Evolutionary conservation across 305 asterid species (phyloP), one percentile per base, ranked within the genome.

Genomic region (Rubia tinctorum): DNA sequence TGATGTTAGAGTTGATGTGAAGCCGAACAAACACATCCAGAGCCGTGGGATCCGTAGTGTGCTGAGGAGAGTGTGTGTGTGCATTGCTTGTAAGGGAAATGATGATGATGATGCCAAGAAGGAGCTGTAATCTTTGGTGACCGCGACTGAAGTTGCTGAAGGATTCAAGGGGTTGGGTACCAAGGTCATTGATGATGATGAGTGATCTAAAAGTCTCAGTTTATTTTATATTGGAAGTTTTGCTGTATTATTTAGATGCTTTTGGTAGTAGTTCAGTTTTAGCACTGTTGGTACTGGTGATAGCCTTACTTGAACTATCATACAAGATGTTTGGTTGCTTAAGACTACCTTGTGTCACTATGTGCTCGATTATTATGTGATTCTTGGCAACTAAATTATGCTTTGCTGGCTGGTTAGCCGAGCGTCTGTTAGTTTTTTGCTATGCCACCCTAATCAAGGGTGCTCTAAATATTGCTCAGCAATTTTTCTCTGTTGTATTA

Each of bases 51-150:
- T n/a, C n/a, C n/a, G n/a, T n/a, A n/a, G n/a, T n/a, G n/a, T n/a
- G n/a, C n/a, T n/a, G n/a, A n/a, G n/a, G n/a, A n/a, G n/a, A n/a
- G n/a, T n/a, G n/a, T n/a, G n/a, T n/a, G n/a, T n/a, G n/a, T n/a
- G n/a, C n/a, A n/a, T n/a, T n/a, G n/a, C n/a, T n/a, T n/a, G n/a
- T n/a, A n/a, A n/a, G n/a, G n/a, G n/a, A n/a, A n/a, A n/a, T n/a
- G n/a, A n/a, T n/a, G n/a, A n/a, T n/a, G n/a, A n/a, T n/a, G 93
- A 88, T 51, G 91, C 91, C 47, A 86, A 86, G 78, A 89, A 86
- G 69, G 91, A 88, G 83, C 86, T 88, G 40, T 88, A 81, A 74
- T 88, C 89, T 49, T 81, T 88, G 11, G 91, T 88, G 6, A 88
- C 90, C 1, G 89, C 86, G 6, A 76, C 89, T 3, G 88, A 88